Base-by-base conservation (phyloP, 306 rosid species). In the Casuarina glauca region DNA sequence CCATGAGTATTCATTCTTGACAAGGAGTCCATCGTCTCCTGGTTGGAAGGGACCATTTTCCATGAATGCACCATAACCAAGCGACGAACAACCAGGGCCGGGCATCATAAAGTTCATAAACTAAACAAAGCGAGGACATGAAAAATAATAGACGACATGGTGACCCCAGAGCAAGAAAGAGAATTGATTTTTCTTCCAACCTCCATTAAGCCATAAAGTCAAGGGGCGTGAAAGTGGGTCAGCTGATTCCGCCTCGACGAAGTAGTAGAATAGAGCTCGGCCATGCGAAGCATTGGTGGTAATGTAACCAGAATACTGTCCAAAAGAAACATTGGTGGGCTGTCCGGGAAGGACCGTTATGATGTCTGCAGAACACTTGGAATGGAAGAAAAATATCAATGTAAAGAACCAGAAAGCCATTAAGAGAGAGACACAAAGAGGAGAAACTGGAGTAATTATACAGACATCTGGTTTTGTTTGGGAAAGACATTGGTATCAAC, bases 221-320 rank as follows among this genome's bases (percentile, higher is more conserved):
- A 17, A 16, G 15, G 58, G 55, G 4, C 11, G 17, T 70, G 74
- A 70, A 70, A 48, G 57, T 49, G 55, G 41, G 54, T 46, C 9
- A 45, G 74, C 57, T 70, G 74, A 48, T 12, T 70, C 55, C 5
- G 55, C 58, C 13, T 70, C 41, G 26, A 45, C 42, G 16, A 70
- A 70, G 74, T 70, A 32, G 32, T 46, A 70, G 41, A 70, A 70
- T 48, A 45, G 55, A 70, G 58, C 13, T 70, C 55, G 58, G 74
- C 58, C 74, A 49, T 45, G 74, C 74, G 12, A 26, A 70, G 58
- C 44, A 70, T 48, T 57, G 0, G 20, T 20, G 41, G 39, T 35
- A 19, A 70, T 70, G 58, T 70, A 44, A 70, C 57, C 58, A 70
- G 74, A 70, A 44, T 26, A 45, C 54, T 43, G 73, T 46, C 45